phyloP scores from a whole-genome alignment of 1,284 basidiomycete genomes.

The Cryptococcus maquisensis region DNA sequence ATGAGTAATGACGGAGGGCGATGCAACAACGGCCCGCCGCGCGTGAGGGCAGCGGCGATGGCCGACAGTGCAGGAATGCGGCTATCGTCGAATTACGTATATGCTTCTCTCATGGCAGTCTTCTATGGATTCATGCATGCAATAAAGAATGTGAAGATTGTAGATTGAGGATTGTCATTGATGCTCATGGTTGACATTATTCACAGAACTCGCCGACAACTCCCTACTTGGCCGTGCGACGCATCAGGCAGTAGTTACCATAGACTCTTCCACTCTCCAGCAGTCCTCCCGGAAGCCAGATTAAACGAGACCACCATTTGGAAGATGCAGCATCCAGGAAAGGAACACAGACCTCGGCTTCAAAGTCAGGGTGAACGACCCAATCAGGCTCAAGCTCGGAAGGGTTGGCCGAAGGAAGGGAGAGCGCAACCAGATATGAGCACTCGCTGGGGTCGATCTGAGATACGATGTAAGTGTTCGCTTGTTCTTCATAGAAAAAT shows the following conservation, averaged over 20 bases:
- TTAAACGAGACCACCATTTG: conserved; percentile 61
- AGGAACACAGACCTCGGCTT: conserved; percentile 65
- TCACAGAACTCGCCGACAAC: neutral
- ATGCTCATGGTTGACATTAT: too few species aligned
- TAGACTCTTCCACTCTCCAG: conserved; percentile 47
- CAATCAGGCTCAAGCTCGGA: conserved; percentile 73
- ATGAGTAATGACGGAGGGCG: neutral
- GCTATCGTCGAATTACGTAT: too few species aligned
- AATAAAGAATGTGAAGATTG: too few species aligned
- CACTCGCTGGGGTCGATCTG: conserved; percentile 70
- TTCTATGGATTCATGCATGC: neutral
- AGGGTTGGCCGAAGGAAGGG: conserved; percentile 65
- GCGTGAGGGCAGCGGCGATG: neutral
- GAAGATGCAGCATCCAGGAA: conserved; percentile 80
- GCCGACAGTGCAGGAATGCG: neutral
- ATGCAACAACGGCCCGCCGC: neutral
- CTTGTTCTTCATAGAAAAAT: neutral
- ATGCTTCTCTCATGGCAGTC: neutral
- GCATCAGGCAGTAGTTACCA: conserved; percentile 55
- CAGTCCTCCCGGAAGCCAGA: conserved; percentile 68
- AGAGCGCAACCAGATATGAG: conserved; percentile 81
- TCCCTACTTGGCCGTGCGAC: conserved; percentile 18
- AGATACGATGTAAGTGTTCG: neutral
- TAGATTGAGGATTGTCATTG: too few species aligned
- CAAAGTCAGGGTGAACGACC: conserved; percentile 56